Base-by-base conservation (phyloP, 2,329 filamentous ascomycete genomes). In the Cytospora mali region DNA sequence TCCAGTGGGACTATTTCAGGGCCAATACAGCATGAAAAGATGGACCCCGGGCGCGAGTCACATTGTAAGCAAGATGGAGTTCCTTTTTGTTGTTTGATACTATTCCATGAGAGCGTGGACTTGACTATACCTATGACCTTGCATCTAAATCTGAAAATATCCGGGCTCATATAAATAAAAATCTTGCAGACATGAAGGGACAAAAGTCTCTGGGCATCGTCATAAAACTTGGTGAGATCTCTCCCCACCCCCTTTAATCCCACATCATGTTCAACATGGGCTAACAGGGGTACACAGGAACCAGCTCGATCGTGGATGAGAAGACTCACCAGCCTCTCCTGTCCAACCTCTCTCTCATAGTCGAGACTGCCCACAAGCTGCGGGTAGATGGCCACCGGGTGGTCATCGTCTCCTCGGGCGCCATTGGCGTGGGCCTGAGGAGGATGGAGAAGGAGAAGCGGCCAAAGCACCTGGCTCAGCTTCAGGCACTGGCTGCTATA, bases 231-330 rank as follows among this genome's bases (percentile, higher is more conserved):
- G 92, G 92, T 95, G 83, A 75, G 83, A 31, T 13, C 14, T 27
- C n/a, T 4, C 16, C 46, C 10, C 11, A 6, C 23, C 18, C 13
- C n/a, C 18, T 35, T 28, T n/a, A 21, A 46, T 39, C 14, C 28
- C 14, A 42, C 29, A n/a, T 29, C 27, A 52, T 28, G n/a, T 46
- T 55, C 46, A n/a, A 33, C 11, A 42, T 46, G 55, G 61, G 53
- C 57, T 61, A 48, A 64, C 48, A 66, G 48, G 56, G 39, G 48
- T 46, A 56, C 27, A 21, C 25, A 99, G 95, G 95, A 71, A 98
- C 95, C 53, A 97, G 93, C 76, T 98, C 95, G n/a, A 98, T 99
- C 69, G 93, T 99, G 68, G 92, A 98, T 77, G 95, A 99, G 75
- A 90, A 88, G 73, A 96, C 92, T 25, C 95, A 97, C 77, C 92